phyloP scores from a whole-genome alignment of 1,284 basidiomycete species.

The Trichosporon sp. region DNA sequence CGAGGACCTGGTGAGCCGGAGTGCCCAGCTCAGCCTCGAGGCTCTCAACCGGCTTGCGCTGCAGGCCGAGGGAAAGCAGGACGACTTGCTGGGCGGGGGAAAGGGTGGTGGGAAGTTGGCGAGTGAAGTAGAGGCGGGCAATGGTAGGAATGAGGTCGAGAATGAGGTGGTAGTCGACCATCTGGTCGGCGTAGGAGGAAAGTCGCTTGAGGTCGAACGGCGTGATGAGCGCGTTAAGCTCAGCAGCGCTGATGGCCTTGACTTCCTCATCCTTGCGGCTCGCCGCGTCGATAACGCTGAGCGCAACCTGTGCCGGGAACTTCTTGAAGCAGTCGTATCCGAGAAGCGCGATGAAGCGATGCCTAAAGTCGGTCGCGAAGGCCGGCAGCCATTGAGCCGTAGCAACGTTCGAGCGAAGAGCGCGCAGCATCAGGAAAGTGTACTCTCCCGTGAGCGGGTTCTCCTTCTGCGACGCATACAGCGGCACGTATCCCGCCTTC shows the following conservation, averaged over 20 bases:
- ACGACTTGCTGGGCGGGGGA: slow-evolving; percentile 84
- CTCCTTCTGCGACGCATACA: slow-evolving; percentile 88
- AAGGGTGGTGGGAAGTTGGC: slow-evolving; percentile 59
- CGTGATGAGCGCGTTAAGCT: slow-evolving; percentile 68
- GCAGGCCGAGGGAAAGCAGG: slow-evolving; percentile 80
- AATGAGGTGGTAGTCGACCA: slow-evolving; percentile 93
- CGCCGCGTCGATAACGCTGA: slow-evolving; percentile 80
- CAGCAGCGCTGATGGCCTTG: slow-evolving; percentile 56
- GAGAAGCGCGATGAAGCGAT: slow-evolving; percentile 80
- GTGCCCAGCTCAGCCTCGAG: slow-evolving; percentile 82
- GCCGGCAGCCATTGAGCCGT: slow-evolving; percentile 71
- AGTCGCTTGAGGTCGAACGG: slow-evolving; percentile 96
- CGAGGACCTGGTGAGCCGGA: slow-evolving; percentile 63
- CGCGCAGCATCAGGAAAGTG: slow-evolving; percentile 88
- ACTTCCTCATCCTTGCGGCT: slow-evolving; percentile 51
- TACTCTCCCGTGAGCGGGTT: slow-evolving; percentile 97
- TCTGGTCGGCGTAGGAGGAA: slow-evolving; percentile 91
- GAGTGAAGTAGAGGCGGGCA: slow-evolving; percentile 76
- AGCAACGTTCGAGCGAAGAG: slow-evolving; percentile 56
- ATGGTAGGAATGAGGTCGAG: slow-evolving; percentile 83
- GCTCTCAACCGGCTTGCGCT: slow-evolving; percentile 85
- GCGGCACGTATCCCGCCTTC: slow-evolving; percentile 78
- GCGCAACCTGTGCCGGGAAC: slow-evolving; percentile 76
- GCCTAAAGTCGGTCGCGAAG: slow-evolving; percentile 87
- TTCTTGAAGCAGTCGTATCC: slow-evolving; percentile 87